Evolutionary conservation across 2,329 filamentous ascomycete genomes (phyloP).

Genomic region (Arthrobotrys entomopaga): DNA sequence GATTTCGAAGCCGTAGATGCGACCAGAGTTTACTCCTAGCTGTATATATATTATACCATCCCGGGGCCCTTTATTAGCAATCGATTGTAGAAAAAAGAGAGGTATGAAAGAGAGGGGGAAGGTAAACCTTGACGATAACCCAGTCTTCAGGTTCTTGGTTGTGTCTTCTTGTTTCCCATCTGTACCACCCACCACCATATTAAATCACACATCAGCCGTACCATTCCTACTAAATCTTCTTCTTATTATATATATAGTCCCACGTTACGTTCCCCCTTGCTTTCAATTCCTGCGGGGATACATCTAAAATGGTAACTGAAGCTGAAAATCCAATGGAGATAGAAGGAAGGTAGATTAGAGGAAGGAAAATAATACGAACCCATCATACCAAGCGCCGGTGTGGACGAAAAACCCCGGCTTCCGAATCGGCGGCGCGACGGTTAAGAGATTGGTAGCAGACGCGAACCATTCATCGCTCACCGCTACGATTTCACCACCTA

Average conservation of each 20-base stretch:
- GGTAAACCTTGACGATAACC: slow-evolving; percentile 67
- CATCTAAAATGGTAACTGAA: neutral
- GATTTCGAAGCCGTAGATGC: slow-evolving; percentile 77
- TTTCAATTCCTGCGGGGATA: neutral
- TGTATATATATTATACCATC: neutral
- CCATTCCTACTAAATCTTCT: neutral
- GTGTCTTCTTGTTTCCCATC: slow-evolving; percentile 71
- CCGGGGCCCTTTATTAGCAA: neutral
- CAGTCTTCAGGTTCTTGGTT: slow-evolving; percentile 74
- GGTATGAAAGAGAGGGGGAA: neutral
- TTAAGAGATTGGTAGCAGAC: slow-evolving; percentile 72
- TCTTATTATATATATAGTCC: neutral
- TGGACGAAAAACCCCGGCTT: slow-evolving; percentile 75
- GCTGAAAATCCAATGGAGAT: no score
- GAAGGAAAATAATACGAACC: slow-evolving; percentile 64
- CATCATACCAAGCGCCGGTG: slow-evolving; percentile 76
- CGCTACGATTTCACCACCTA: slow-evolving; percentile 73
- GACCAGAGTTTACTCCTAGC: slow-evolving; percentile 76
- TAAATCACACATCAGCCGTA: slow-evolving; percentile 15
- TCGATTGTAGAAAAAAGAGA: no score
- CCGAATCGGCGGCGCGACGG: slow-evolving; percentile 71
- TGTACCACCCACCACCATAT: neutral
- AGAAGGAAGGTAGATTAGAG: slow-evolving; percentile 3
- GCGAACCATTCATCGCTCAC: slow-evolving; percentile 77
- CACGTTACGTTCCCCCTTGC: no score